phyloP scores from a whole-genome alignment of 2,329 filamentous ascomycete genomes.

The Epichloe amarillans region DNA sequence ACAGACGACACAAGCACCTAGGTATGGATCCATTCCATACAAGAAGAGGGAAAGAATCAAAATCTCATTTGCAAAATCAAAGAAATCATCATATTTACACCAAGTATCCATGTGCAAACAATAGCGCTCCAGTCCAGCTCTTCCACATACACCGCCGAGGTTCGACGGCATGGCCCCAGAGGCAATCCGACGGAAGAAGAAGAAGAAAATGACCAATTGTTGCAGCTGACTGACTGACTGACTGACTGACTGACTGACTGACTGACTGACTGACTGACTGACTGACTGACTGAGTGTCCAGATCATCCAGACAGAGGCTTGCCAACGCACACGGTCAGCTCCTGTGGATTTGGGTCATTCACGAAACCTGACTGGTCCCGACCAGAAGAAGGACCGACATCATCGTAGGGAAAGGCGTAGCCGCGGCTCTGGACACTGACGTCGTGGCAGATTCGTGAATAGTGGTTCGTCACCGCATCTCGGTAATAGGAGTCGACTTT shows the following conservation, averaged over 20 bases:
- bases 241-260: too few species aligned
- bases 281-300: too few species aligned
- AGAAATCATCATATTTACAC: neutral
- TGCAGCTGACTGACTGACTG: too few species aligned
- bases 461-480: constrained; percentile 48
- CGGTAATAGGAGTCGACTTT: constrained; percentile 37
- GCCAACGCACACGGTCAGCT: constrained; percentile 45
- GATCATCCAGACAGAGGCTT: constrained; percentile 14
- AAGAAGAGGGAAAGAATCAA: too few species aligned
- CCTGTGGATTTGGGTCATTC: constrained; percentile 38
- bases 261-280: too few species aligned
- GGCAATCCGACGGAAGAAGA: neutral
- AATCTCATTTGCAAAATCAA: neutral
- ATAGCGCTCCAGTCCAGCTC: neutral
- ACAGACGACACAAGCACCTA: neutral
- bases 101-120: neutral
- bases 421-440: constrained; percentile 45
- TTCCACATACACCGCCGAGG: neutral
- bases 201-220: neutral
- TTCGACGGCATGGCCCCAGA: neutral
- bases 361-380: constrained; percentile 50
- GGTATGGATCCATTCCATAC: too few species aligned
- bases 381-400: constrained; percentile 43
- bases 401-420: constrained; percentile 62
- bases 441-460: constrained; percentile 50